phyloP scores from a whole-genome alignment of 306 rosid species.

The Vigna trinervia region DNA sequence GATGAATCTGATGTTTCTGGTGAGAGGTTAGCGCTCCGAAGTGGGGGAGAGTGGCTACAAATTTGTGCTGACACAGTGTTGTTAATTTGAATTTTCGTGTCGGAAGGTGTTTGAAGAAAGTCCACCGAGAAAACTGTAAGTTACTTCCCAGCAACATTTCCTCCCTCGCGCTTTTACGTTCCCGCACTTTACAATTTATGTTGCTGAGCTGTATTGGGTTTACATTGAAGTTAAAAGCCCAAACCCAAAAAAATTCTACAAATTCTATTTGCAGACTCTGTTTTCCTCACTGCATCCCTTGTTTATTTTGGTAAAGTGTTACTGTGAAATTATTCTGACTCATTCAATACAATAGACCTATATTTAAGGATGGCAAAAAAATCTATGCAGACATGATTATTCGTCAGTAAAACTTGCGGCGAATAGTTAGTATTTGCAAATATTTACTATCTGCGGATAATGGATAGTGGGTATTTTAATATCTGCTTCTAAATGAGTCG shows the following conservation, averaged over 20 bases:
- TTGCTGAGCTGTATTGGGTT: neutral
- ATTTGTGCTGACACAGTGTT: conserved; percentile 43
- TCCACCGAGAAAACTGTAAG: conserved; percentile 58
- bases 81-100: conserved; percentile 33
- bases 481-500: no score
- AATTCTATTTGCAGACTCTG: neutral
- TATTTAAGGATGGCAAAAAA: no score
- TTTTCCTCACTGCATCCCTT: neutral
- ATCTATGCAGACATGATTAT: no score
- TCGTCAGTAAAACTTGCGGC: no score
- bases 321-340: no score
- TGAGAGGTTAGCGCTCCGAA: conserved; percentile 62
- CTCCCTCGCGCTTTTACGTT: conserved; percentile 40
- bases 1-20: conserved; percentile 74
- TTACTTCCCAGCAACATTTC: conserved; percentile 50
- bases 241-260: neutral
- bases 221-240: conserved; percentile 9
- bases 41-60: conserved; percentile 48
- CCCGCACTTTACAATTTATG: neutral
- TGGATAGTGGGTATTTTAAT: no score
- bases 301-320: neutral
- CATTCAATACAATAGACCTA: no score
- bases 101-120: conserved; percentile 80
- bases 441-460: no score
- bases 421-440: no score